These are phyloP conservation scores for Neurospora sp. DNA, from an alignment of 2,329 filamentous ascomycete species.

Conservation along the genomic window DNA sequence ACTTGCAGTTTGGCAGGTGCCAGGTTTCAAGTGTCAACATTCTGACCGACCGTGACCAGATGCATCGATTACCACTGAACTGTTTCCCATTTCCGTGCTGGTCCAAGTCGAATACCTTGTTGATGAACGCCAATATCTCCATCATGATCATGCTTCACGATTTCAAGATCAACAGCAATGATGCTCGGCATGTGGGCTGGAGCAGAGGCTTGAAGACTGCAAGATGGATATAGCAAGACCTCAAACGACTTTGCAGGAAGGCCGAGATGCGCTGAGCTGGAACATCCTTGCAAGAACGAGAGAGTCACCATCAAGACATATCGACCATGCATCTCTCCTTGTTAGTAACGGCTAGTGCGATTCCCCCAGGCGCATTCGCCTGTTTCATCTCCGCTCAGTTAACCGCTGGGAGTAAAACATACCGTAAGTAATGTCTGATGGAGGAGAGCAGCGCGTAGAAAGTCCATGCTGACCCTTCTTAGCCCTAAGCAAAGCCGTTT, in stretches of 20 bases:
- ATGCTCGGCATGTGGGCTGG: neutral
- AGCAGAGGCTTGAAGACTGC: neutral
- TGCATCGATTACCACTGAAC: neutral
- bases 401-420: constrained; percentile 35
- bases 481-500: constrained; percentile 24
- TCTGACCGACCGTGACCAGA: no score
- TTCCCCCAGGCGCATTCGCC: constrained; percentile 19
- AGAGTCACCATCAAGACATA: neutral
- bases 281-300: neutral
- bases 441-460: neutral
- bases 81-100: neutral
- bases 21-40: no score
- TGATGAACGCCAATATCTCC: neutral
- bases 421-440: constrained; percentile 14
- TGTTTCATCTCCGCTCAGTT: constrained; percentile 38
- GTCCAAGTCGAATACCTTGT: neutral
- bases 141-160: neutral
- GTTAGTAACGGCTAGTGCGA: constrained; percentile 19
- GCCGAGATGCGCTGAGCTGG: rapidly evolving
- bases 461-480: neutral
- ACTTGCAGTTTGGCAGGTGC: no score
- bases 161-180: neutral
- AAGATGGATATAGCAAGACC: neutral
- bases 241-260: neutral
- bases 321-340: constrained; percentile 15